Percentiles rank a stretch among this genome's conserved stretches.
phyloP scores from a whole-genome alignment of 164 flowering plant species.

The Chloranthus sessilifolius region DNA sequence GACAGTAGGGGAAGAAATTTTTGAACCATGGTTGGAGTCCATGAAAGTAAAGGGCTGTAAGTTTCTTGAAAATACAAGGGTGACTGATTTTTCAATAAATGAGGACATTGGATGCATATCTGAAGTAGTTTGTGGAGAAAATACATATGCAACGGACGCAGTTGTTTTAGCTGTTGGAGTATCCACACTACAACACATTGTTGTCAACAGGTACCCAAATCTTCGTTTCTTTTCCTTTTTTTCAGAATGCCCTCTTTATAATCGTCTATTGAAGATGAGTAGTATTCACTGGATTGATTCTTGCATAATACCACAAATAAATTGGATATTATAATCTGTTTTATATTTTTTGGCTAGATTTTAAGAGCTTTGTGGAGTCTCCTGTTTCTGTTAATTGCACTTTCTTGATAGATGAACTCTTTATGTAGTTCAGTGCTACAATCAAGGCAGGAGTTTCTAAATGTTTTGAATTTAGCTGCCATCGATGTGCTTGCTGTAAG shows the following conservation, averaged over 20 bases:
- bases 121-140: slow-evolving; percentile 44
- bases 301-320: too few relatives aligned
- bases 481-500: slow-evolving; percentile 43
- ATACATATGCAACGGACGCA: slow-evolving; percentile 42
- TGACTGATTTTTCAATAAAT: slow-evolving; percentile 41
- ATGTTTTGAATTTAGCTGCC: slow-evolving; percentile 41
- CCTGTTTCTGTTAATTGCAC: slow-evolving; percentile 4
- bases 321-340: background rate
- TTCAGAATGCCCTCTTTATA: too few relatives aligned
- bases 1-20: slow-evolving; percentile 39
- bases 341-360: background rate
- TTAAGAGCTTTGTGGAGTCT: background rate
- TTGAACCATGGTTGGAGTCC: slow-evolving; percentile 51
- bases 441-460: slow-evolving; percentile 49
- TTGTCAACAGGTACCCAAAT: slow-evolving; percentile 30
- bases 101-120: slow-evolving; percentile 45
- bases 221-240: background rate
- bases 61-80: slow-evolving; percentile 30
- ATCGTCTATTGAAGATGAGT: too few relatives aligned
- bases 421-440: slow-evolving; percentile 50
- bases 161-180: slow-evolving; percentile 55
- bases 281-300: too few relatives aligned
- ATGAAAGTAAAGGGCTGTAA: slow-evolving; percentile 41
- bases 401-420: slow-evolving; percentile 15
- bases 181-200: slow-evolving; percentile 42